A percentile compares a stretch with the other conserved stretches of the same genome.
Evolutionary conservation across 2,329 filamentous ascomycete species (phyloP).

Genomic region (Fusarium anthophilum): DNA sequence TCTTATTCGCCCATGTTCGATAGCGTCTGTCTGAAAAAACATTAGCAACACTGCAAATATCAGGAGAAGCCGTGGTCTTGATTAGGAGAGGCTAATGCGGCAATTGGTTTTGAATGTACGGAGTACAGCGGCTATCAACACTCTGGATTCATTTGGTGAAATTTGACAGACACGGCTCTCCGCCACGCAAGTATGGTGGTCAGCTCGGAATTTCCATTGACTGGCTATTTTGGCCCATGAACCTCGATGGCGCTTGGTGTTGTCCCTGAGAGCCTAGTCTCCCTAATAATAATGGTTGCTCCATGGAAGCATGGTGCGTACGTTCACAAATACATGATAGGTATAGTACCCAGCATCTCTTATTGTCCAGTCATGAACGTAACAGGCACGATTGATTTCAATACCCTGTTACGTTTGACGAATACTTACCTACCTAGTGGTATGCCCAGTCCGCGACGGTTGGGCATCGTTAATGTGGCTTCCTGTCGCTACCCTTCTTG

Average conservation of each 20-base stretch:
- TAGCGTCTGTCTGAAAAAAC: constrained; percentile 10
- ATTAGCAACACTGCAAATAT: constrained; percentile 9
- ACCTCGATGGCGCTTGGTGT: background rate
- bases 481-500: constrained; percentile 21
- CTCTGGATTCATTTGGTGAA: background rate
- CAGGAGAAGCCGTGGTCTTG: constrained; percentile 3
- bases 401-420: background rate
- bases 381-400: background rate
- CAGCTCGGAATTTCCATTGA: constrained; percentile 1
- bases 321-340: constrained; percentile 6
- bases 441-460: background rate
- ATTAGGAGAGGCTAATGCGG: constrained; percentile 14
- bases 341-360: background rate
- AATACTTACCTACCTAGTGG: background rate
- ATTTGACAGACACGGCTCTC: constrained; percentile 7
- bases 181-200: constrained; percentile 2
- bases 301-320: background rate
- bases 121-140: background rate
- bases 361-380: constrained; percentile 2
- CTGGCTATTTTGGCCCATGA: background rate
- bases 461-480: constrained; percentile 16
- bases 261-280: background rate
- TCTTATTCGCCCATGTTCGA: constrained; percentile 20
- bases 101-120: background rate
- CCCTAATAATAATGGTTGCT: constrained; percentile 7